Conservation (phyloP, 257 asterid genomes). For the Solanum gandarillasii region DNA sequence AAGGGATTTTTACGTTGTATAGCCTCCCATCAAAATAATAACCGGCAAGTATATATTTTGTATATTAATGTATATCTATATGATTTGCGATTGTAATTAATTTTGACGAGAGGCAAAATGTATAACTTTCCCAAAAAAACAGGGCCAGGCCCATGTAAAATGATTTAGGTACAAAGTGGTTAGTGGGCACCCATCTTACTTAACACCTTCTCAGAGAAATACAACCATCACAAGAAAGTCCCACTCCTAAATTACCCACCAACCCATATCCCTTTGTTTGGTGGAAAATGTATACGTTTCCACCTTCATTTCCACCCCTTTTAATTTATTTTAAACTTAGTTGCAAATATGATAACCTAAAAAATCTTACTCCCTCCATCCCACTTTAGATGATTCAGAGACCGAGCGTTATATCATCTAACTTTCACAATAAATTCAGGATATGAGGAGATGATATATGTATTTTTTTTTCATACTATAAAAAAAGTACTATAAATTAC, state of each 20-base stretch:
- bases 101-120: background rate
- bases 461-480: background rate
- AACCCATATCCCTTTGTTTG: conserved; percentile 9
- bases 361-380: background rate
- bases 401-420: background rate
- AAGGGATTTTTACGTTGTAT: background rate
- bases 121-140: background rate
- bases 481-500: too few relatives aligned
- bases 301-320: conserved; percentile 9
- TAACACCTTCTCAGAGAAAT: conserved; percentile 22
- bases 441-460: background rate
- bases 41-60: background rate
- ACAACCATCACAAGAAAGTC: conserved; percentile 32
- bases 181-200: conserved; percentile 38
- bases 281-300: conserved; percentile 4
- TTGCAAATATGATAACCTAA: background rate
- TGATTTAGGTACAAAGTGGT: conserved; percentile 25
- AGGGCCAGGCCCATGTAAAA: conserved; percentile 6
- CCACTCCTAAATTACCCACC: conserved; percentile 15
- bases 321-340: background rate
- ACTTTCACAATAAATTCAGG: background rate
- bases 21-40: background rate
- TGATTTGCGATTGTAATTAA: background rate
- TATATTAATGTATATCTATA: background rate
- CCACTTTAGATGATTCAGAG: background rate